A percentile compares a stretch with the other conserved stretches of the same genome.
Evolutionary conservation across 331 rosid species (phyloP).

Genomic region (Malus hybrid): DNA sequence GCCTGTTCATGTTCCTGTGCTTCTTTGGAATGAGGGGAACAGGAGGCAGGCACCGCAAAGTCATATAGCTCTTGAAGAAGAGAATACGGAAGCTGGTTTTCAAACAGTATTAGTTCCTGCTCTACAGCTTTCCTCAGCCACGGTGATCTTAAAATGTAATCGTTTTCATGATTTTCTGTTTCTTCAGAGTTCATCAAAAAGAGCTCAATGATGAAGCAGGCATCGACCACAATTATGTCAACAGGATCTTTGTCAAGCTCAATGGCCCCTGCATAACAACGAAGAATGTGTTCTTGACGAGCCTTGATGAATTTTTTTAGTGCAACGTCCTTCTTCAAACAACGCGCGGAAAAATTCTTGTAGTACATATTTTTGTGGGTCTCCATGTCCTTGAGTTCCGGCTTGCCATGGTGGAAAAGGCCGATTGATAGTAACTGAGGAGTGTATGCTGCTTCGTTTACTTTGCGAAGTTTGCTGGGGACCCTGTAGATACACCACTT

Average conservation of each 20-base stretch:
- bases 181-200: not conserved
- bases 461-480: too few relatives aligned
- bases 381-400: too few relatives aligned
- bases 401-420: too few relatives aligned
- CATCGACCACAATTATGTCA: not conserved
- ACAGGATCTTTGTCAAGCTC: not conserved
- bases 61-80: not conserved
- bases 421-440: too few relatives aligned
- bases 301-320: too few relatives aligned
- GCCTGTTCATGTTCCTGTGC: not conserved
- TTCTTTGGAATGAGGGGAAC: not conserved
- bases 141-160: not conserved
- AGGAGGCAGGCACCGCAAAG: not conserved
- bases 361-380: too few relatives aligned
- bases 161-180: not conserved
- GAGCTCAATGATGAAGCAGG: conserved; percentile 11
- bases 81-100: conserved; percentile 17
- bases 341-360: too few relatives aligned
- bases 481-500: too few relatives aligned
- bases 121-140: not conserved
- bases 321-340: too few relatives aligned
- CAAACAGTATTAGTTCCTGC: conserved; percentile 7
- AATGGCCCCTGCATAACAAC: not conserved
- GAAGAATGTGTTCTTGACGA: too few relatives aligned
- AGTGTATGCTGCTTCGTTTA: too few relatives aligned